These are phyloP conservation scores for Psilocybe mexicana DNA, from an alignment of 1,284 basidiomycete species.

Conservation along the genomic window DNA sequence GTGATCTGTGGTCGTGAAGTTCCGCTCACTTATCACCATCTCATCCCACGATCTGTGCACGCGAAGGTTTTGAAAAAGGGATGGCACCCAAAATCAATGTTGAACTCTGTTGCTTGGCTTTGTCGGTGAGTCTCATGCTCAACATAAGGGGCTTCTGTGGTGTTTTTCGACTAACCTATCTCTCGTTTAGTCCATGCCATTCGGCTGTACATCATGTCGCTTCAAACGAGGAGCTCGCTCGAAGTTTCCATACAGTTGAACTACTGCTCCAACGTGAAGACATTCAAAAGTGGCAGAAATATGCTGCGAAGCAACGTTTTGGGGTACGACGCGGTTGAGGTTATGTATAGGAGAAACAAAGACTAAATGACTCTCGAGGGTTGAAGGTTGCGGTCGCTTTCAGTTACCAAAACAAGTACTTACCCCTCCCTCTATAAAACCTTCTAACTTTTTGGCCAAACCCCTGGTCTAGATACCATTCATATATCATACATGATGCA, in stretches of 20 bases:
- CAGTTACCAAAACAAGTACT: too few species aligned
- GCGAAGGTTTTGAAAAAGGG: constrained; percentile 52
- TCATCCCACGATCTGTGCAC: constrained; percentile 55
- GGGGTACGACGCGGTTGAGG: constrained; percentile 34
- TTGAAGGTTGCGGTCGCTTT: background rate
- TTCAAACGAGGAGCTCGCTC: constrained; percentile 50
- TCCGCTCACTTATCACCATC: constrained; percentile 58
- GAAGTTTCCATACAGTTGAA: constrained; percentile 48
- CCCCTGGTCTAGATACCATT: too few species aligned
- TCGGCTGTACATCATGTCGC: constrained; percentile 51
- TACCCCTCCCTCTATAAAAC: too few species aligned
- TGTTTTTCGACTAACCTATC: background rate
- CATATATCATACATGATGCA: too few species aligned
- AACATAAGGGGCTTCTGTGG: background rate
- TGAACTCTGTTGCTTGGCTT: constrained; percentile 60
- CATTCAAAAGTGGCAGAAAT: constrained; percentile 53
- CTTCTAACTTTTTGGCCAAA: too few species aligned
- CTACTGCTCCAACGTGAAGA: constrained; percentile 51
- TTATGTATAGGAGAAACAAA: background rate
- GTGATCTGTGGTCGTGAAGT: constrained; percentile 57
- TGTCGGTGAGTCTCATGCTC: constrained; percentile 43
- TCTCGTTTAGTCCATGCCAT: constrained; percentile 44
- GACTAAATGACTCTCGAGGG: background rate
- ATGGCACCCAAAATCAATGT: constrained; percentile 51
- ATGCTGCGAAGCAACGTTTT: constrained; percentile 53